phyloP scores from a whole-genome alignment of 306 rosid species.

The Casuarina glauca region DNA sequence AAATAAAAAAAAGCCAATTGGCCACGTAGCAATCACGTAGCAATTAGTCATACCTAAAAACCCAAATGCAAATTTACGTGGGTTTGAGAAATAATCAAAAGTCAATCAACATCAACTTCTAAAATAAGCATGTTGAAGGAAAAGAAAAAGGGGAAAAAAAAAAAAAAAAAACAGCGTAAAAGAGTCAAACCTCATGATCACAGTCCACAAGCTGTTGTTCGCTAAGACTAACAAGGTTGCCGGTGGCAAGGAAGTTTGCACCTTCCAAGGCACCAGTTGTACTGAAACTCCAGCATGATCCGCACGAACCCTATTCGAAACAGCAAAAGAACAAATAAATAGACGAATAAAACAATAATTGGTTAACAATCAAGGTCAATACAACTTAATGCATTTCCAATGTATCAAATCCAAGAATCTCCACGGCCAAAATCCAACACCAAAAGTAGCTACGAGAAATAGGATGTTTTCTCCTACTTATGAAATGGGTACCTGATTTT shows the following conservation, averaged over 20 bases:
- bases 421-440: neutral
- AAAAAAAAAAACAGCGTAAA: no score
- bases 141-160: neutral
- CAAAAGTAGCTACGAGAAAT: neutral
- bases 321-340: slow-evolving; percentile 4
- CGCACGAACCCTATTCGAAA: slow-evolving; percentile 77
- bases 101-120: neutral
- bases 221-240: slow-evolving; percentile 88
- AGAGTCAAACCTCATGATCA: slow-evolving; percentile 76
- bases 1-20: neutral
- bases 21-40: neutral
- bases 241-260: slow-evolving; percentile 79
- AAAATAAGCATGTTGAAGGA: neutral
- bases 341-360: neutral
- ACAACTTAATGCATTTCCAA: neutral
- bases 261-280: slow-evolving; percentile 96
- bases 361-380: neutral
- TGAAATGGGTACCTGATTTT: slow-evolving; percentile 62
- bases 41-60: neutral
- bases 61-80: neutral
- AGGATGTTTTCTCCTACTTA: no score
- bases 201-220: slow-evolving; percentile 98
- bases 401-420: neutral
- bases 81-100: neutral
- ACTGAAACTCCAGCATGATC: slow-evolving; percentile 99